Percentiles rank a stretch among this genome's conserved stretches.
Conservation (phyloP, 2,329 filamentous ascomycete species). For the Mollisia scopiformis region DNA sequence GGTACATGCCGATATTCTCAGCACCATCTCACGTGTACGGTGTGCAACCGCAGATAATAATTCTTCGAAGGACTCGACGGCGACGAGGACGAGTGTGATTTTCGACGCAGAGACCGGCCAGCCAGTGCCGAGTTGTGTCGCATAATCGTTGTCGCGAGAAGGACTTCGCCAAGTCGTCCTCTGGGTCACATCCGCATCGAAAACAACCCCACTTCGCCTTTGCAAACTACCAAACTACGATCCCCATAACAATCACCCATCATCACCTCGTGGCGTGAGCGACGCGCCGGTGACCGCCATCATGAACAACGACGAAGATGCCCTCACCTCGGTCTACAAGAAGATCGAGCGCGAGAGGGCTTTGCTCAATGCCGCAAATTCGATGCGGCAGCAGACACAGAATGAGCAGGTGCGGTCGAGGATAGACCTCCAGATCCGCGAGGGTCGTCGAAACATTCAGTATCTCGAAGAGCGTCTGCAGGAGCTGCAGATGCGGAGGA, state of each 20-base stretch:
- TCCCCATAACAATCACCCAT: neutral
- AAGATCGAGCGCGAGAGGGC: slow-evolving; percentile 99
- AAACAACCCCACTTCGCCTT: slow-evolving; percentile 26
- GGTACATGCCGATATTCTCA: neutral
- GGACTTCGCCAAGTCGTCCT: slow-evolving; percentile 15
- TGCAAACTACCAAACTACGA: neutral
- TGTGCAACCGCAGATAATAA: slow-evolving; percentile 14
- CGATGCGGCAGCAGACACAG: slow-evolving; percentile 94
- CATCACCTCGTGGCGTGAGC: slow-evolving; percentile 23
- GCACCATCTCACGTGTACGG: slow-evolving; percentile 15
- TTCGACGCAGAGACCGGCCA: slow-evolving; percentile 9
- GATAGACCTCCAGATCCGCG: slow-evolving; percentile 91
- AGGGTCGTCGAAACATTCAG: slow-evolving; percentile 88
- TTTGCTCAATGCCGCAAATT: slow-evolving; percentile 89
- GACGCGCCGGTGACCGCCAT: slow-evolving; percentile 27
- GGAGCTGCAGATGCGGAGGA: slow-evolving; percentile 82
- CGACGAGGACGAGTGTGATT: slow-evolving; percentile 25
- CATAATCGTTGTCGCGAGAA: slow-evolving; percentile 14
- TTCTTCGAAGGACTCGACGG: slow-evolving; percentile 25
- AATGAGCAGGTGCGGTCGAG: slow-evolving; percentile 90
- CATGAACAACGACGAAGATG: slow-evolving; percentile 66
- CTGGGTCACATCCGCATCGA: slow-evolving; percentile 14
- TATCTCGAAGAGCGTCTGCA: slow-evolving; percentile 93
- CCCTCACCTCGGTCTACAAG: slow-evolving; percentile 79
- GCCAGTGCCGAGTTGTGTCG: slow-evolving; percentile 12